Evolutionary conservation across 176 grass and related monocot genomes (phyloP), one percentile per base, ranked within the genome.

Genomic region (Zoysia pacifica): DNA sequence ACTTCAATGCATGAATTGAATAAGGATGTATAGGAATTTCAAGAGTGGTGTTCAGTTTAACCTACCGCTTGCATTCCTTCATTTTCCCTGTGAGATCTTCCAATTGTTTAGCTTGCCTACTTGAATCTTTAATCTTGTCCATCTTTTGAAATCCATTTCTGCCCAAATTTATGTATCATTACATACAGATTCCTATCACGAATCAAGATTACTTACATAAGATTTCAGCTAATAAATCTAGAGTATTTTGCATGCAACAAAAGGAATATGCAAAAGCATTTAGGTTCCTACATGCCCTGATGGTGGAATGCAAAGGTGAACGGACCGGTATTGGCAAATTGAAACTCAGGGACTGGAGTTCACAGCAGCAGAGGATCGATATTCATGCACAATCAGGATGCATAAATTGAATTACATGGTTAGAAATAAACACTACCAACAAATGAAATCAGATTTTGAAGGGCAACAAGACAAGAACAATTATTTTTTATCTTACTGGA

Each of bases 141-240:
- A 98, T 82, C 89, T 93, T 98, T 86, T 94, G 95, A 79, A 98
- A 98, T 79, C 95, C 95, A 91, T 98, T 90, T 90, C 95, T 98
- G 90, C 46, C 87, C 10, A 66, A 87, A 85, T 49, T 60, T 55
- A 81, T 2, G 1, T 44, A 53, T 1, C 9, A 61, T 66, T 36
- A 49, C 66, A 64, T 71, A 77, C 66, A 63, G 45, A 1, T 69
- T 68, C 53, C 0, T 48, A 10, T 39, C 37, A 79, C 39, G n/a
- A 20, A 11, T 28, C 47, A 6, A 16, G 47, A 67, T 50, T 20
- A 71, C 39, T 58, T 65, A 56, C 3, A 76, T 55, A 13, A 58
- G 35, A n/a, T 19, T 76, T n/a, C 9, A 76, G 35, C 9, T 58
- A 71, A 54, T 13, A 80, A 43, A 13, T 16, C 10, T 2, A 46